Evolutionary conservation across 1,284 basidiomycete genomes (phyloP).

Genomic region (Phaffia rhodozyma): DNA sequence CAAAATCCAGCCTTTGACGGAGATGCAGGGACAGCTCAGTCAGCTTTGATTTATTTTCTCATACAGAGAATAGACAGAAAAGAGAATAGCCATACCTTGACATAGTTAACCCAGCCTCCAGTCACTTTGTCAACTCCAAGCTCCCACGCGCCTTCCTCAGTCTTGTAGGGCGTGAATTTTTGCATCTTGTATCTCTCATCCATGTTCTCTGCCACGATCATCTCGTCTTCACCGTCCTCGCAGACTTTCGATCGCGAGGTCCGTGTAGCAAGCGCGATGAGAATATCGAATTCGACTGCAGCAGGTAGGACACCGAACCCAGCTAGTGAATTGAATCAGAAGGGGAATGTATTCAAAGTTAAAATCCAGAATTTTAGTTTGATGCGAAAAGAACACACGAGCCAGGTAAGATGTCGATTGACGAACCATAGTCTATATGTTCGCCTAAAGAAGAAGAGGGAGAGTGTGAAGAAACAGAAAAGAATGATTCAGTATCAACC

Average conservation of each 20-base stretch:
- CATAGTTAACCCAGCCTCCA: constrained; percentile 71
- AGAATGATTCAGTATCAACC: not conserved
- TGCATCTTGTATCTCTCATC: constrained; percentile 48
- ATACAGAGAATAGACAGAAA: not conserved
- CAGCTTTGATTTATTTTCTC: constrained; percentile 9
- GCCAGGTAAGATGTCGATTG: constrained; percentile 9
- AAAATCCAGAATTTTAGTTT: too few species aligned
- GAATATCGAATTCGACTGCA: constrained; percentile 71
- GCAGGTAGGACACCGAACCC: constrained; percentile 68
- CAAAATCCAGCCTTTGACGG: too few species aligned
- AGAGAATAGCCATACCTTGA: constrained; percentile 46
- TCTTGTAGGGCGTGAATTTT: constrained; percentile 45
- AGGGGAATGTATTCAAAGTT: not conserved
- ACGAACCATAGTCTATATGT: constrained; percentile 64
- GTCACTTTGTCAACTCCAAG: constrained; percentile 58
- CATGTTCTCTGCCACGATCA: constrained; percentile 48
- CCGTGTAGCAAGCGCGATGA: constrained; percentile 60
- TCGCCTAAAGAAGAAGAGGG: constrained; percentile 46
- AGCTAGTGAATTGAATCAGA: constrained; percentile 26
- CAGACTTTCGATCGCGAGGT: constrained; percentile 24
- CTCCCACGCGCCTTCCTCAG: constrained; percentile 48
- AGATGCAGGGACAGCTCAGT: not conserved
- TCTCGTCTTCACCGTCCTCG: constrained; percentile 19
- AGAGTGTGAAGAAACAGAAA: not conserved
- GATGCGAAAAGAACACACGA: not conserved